Base-by-base conservation (phyloP, 345 rosid species). In the Rhodamnia argentea region DNA sequence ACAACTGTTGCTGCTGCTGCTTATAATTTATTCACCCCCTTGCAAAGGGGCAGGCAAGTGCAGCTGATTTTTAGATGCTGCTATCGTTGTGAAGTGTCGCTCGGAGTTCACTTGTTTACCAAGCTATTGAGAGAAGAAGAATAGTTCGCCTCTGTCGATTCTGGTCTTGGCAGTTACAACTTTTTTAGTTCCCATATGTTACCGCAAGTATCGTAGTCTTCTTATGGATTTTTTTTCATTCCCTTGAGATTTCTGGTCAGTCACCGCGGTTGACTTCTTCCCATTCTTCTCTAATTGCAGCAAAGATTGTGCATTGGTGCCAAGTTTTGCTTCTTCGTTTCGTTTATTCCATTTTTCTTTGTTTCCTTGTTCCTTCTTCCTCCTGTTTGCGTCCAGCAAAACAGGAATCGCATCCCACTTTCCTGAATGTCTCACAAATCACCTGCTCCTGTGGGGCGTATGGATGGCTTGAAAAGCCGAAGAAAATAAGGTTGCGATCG, bases 201-300 rank as follows among this genome's bases (percentile, higher is more conserved):
- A 29, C 76, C 4, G 24, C 76, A 2, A 32, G 76, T 64, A 15
- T 64, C 29, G 44, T 64, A 62, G 40, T 60, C 74, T 62, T 62
- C 8, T 47, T 47, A 7, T 47, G 2, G 10, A 5, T 52, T 86
- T 84, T 22, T 23, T 74, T 84, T 58, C 42, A 2, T 37, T 91
- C 92, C 96, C 85, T 98, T 98, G 88, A 84, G 47, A 6, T 44
- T 44, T 44, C 8, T 44, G 47, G 47, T 64, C 32, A 1, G 12
- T 32, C 3, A 64, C 16, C 14, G 74, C 74, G 10, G 40, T 60
- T 27, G 20, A 60, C 74, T 32, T 32, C 44, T 47, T 47, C 50
- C 76, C 23, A 37, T 64, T 64, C 70, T 60, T n/a, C 42, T 15
- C 42, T 64, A 64, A 64, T 64, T 2, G 94, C 88, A 83, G 98